Evolutionary conservation across 2,329 filamentous ascomycete species (phyloP), one percentile per base, ranked within the genome.

Genomic region (Bipolaris zeicola): DNA sequence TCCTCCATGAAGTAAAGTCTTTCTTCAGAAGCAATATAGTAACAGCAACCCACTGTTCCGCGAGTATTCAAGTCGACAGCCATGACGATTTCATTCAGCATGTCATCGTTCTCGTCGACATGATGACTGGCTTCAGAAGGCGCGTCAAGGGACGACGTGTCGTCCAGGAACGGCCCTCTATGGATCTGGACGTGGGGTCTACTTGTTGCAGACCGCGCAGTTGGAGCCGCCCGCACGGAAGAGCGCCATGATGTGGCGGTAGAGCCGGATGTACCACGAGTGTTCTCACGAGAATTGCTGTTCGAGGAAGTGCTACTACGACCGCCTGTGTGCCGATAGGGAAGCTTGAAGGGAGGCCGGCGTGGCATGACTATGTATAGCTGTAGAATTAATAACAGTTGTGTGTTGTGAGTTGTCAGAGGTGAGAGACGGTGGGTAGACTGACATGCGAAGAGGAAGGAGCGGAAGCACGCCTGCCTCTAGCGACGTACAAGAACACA

Each of bases 1-100:
- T 97, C 93, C 70, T 94, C 87, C 70, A 96, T 87, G 41, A 96
- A 81, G 56, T 85, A 89, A 3, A 97, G 76, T 34, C 82, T 86
- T 67, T 90, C 87, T 37, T 92, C 86, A 24, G 82, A 78, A 5
- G 88, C 87, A 44, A 88, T 80, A 70, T 94, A 96, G 70, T 94
- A 96, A 43, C 91, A 89, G 73, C 92, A 97, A 0, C 94, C 94
- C 16, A 96, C 81, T 0, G 83, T 87, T 0, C 85, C 87, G 28
- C 85, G 83, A n/a, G 87, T 83, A 60, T 83, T 86, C 72, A 94
- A 81, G 56, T 96, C 87, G 22, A 96, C 79, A 0, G 91, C 90
- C 86, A 96, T 91, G 55, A 96, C 83, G 24, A 92, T 77, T 69
- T 95, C 90, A 53, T 85, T 83, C 36, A 87, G 70, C 0, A 78